Base-by-base conservation (phyloP, 306 rosid species). In the Quercus wislizeni region DNA sequence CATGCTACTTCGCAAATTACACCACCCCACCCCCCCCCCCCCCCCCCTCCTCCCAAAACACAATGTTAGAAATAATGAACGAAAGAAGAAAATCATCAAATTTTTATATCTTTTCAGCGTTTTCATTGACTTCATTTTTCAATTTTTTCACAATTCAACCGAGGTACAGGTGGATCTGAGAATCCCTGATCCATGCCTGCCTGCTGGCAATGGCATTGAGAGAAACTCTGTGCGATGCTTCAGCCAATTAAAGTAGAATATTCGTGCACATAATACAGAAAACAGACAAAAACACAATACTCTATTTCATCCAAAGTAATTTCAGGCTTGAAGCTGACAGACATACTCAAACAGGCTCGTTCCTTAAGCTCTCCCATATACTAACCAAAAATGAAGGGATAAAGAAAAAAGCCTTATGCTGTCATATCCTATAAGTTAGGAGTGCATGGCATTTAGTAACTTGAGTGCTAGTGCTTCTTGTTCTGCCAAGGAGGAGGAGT, bases 401-500 rank as follows among this genome's bases (percentile, higher is more conserved):
- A 55, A 51, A 2, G 23, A 61, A 61, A 78, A 73, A 85, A 84
- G 59, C 86, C 89, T 69, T 82, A 73, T 3, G 86, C 18, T 11
- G 25, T 52, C 41, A 57, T 15, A 72, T 72, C 70, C 76, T 81
- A 82, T 25, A 23, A 59, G 65, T 59, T 59, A 59, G 17, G 89
- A 68, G 78, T 88, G 93, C 97, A 92, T 85, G 75, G 98, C 88
- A 71, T 75, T 83, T 69, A 96, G 69, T 74, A 93, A 52, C 73
- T 90, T 92, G 82, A 92, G 89, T 80, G 99, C 98, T 81, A 93
- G 61, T 25, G 92, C 94, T 79, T 91, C 97, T 86, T 91, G 98
- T 72, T 89, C 92, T 70, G 70, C 89, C 80, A 91, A 79, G 54
- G 91, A 79, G 57, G 86, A 64, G 19, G 87, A 59, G 41, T 75